These are phyloP conservation scores for Hippophae rhamnoides DNA, from an alignment of 306 rosid species.

Conservation along the genomic window DNA sequence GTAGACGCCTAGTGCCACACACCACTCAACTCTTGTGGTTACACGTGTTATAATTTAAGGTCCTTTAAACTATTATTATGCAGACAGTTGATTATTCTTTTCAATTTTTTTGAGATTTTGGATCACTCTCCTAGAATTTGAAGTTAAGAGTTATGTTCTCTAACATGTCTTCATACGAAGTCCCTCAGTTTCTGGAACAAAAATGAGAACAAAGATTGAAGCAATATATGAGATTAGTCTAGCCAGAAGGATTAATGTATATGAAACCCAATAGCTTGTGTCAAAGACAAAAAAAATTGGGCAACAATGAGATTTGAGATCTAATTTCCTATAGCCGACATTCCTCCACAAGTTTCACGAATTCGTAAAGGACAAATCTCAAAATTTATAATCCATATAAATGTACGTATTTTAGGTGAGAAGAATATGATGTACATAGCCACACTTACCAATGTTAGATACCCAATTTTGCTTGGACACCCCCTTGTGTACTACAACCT, in stretches of 20 bases:
- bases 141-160: conserved; percentile 28
- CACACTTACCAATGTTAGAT: conserved; percentile 35
- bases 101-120: background rate
- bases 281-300: conserved; percentile 37
- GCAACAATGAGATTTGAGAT: conserved; percentile 45
- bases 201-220: conserved; percentile 40
- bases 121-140: conserved; percentile 35
- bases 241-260: conserved; percentile 35
- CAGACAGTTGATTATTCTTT: background rate
- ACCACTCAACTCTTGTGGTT: no score
- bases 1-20: no score
- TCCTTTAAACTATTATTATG: background rate
- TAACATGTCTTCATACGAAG: conserved; percentile 53
- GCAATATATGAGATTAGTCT: conserved; percentile 29
- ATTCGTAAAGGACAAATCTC: conserved; percentile 51
- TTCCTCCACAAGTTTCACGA: conserved; percentile 49
- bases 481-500: conserved; percentile 55
- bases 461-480: conserved; percentile 49
- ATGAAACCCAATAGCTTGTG: conserved; percentile 36
- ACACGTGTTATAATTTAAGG: no score
- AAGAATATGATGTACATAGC: conserved; percentile 45
- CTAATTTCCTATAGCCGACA: conserved; percentile 46
- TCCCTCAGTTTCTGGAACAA: conserved; percentile 57
- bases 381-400: conserved; percentile 58
- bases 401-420: conserved; percentile 59